Percentiles rank a stretch among this genome's conserved stretches.
Evolutionary conservation across 2,329 filamentous ascomycete species (phyloP).

Genomic region (Fusarium sp.): DNA sequence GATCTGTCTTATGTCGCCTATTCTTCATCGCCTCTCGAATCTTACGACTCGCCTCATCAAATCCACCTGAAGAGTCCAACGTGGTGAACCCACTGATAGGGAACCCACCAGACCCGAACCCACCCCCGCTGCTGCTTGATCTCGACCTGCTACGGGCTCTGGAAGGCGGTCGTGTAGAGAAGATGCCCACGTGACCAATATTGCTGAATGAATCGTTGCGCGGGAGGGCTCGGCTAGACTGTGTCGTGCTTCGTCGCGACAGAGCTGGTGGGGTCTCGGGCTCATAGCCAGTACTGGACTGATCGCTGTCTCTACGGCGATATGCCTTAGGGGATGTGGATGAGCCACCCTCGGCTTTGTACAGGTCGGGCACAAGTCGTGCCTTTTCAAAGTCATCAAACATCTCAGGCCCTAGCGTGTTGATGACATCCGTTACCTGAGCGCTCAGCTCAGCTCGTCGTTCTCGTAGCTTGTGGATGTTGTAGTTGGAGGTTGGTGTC

Average conservation of each 20-base stretch:
- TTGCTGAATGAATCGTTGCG: slow-evolving; percentile 95
- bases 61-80: slow-evolving; percentile 72
- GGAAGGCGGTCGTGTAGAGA: slow-evolving; percentile 87
- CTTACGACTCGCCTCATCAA: slow-evolving; percentile 85
- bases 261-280: slow-evolving; percentile 53
- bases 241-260: slow-evolving; percentile 61
- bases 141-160: slow-evolving; percentile 77
- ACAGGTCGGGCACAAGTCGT: slow-evolving; percentile 71
- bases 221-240: slow-evolving; percentile 68
- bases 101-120: slow-evolving; percentile 69
- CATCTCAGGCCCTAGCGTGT: slow-evolving; percentile 93
- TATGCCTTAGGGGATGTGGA: slow-evolving; percentile 35
- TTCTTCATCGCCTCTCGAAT: slow-evolving; percentile 85
- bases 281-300: slow-evolving; percentile 53
- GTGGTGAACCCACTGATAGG: slow-evolving; percentile 76
- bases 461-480: slow-evolving; percentile 79
- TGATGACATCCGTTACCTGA: slow-evolving; percentile 91
- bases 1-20: slow-evolving; percentile 63
- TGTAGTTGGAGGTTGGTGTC: slow-evolving; percentile 84
- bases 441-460: slow-evolving; percentile 78
- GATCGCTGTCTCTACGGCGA: slow-evolving; percentile 59
- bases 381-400: slow-evolving; percentile 93
- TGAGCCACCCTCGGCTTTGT: slow-evolving; percentile 49
- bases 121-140: slow-evolving; percentile 73
- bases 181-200: slow-evolving; percentile 86